These are phyloP conservation scores for Polysphondylium violaceum DNA, from an alignment of 78 protist species.

Conservation along the genomic window DNA sequence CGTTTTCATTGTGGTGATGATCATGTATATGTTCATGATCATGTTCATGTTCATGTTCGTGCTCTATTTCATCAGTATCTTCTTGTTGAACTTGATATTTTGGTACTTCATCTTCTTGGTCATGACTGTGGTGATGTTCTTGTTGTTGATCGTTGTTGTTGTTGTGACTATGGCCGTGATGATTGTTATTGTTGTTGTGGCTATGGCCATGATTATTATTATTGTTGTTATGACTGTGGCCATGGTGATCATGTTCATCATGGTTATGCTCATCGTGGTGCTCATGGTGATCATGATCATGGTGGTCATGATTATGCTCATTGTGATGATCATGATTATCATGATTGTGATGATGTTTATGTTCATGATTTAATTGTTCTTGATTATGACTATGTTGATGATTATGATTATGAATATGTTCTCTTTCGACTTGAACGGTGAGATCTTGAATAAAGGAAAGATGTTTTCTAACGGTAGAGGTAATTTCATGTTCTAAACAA, in stretches of 20 bases:
- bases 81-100: constrained; percentile 12
- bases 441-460: constrained; percentile 51
- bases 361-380: neutral
- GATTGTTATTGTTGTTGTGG: constrained; percentile 3
- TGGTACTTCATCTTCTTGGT: constrained; percentile 11
- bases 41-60: neutral
- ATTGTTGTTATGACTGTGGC: neutral
- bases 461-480: constrained; percentile 10
- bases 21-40: constrained; percentile 2
- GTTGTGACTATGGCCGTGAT: neutral
- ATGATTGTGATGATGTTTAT: neutral
- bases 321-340: neutral
- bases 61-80: neutral
- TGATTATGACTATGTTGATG: constrained; percentile 13
- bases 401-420: constrained; percentile 14
- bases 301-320: constrained; percentile 10
- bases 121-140: constrained; percentile 3
- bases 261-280: constrained; percentile 10
- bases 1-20: neutral
- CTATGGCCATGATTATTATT: neutral
- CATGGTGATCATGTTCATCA: constrained; percentile 16
- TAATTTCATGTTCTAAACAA: constrained; percentile 8
- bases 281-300: constrained; percentile 7
- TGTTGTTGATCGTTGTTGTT: constrained; percentile 18
- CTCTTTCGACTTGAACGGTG: constrained; percentile 72